Percentiles rank a stretch among this genome's conserved stretches.
Evolutionary conservation across 148 eudicot genomes (phyloP).

Genomic region (Cornus suecica): DNA sequence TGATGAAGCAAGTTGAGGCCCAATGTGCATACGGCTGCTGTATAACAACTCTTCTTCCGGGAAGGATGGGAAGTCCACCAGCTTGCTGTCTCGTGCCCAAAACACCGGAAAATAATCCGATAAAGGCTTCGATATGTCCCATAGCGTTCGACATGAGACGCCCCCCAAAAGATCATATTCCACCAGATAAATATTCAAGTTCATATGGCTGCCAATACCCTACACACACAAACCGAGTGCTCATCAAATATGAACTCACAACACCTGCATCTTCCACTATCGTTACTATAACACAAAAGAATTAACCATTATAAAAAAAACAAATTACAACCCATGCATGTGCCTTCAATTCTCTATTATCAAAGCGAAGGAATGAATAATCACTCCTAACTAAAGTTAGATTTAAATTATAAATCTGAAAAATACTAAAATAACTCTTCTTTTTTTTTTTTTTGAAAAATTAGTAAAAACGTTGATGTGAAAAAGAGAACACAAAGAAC

Average conservation of each 20-base stretch:
- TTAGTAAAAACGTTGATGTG: no score
- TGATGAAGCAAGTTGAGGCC: slow-evolving; percentile 32
- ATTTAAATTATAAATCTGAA: no score
- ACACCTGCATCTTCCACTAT: not conserved
- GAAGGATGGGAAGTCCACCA: slow-evolving; percentile 64
- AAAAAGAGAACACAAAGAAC: no score
- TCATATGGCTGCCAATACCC: slow-evolving; percentile 78
- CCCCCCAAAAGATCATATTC: slow-evolving; percentile 85
- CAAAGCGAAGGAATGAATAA: no score
- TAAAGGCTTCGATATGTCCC: slow-evolving; percentile 59
- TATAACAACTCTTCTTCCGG: slow-evolving; percentile 69
- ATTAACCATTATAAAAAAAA: not conserved
- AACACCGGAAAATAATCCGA: slow-evolving; percentile 64
- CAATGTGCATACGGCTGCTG: slow-evolving; percentile 60
- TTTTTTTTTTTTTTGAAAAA: no score
- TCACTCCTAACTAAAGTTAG: no score
- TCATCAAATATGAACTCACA: slow-evolving; percentile 11
- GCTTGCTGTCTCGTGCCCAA: slow-evolving; percentile 71
- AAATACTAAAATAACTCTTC: no score
- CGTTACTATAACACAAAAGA: not conserved
- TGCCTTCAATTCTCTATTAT: no score
- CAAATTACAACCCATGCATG: not conserved
- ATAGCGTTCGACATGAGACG: slow-evolving; percentile 74
- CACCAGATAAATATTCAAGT: slow-evolving; percentile 74
- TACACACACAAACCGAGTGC: slow-evolving; percentile 33